Conservation (phyloP, 1,284 basidiomycete species). For the Sanguinoderma infundibulare region DNA sequence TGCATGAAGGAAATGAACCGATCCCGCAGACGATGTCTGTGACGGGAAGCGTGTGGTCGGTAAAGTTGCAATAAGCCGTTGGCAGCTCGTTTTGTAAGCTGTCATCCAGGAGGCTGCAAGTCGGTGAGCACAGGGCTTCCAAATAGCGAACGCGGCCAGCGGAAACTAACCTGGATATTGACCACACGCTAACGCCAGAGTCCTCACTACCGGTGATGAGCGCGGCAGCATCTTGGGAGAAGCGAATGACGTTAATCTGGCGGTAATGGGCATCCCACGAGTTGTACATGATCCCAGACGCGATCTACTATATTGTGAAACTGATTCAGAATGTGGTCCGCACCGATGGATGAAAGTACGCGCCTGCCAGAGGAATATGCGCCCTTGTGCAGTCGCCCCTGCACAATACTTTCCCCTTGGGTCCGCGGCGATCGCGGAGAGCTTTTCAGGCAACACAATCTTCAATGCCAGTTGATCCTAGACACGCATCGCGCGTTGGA, state of each 20-base stretch:
- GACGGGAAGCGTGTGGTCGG: conserved; percentile 92
- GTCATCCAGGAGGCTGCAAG: conserved; percentile 68
- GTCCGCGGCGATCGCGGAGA: conserved; percentile 82
- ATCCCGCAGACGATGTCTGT: conserved; percentile 82
- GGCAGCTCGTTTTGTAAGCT: conserved; percentile 71
- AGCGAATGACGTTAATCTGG: conserved; percentile 80
- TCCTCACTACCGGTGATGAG: conserved; percentile 91
- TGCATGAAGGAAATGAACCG: conserved; percentile 78
- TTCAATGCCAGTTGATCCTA: conserved; percentile 86
- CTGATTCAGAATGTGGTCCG: conserved; percentile 18
- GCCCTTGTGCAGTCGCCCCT: conserved; percentile 86
- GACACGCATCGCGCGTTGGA: background rate
- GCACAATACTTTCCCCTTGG: conserved; percentile 79
- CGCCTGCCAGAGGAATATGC: conserved; percentile 96
- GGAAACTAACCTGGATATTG: conserved; percentile 73
- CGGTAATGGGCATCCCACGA: conserved; percentile 97
- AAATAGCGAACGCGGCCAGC: background rate
- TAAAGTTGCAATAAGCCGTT: conserved; percentile 79
- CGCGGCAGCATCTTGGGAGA: conserved; percentile 81
- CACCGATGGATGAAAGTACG: conserved; percentile 32
- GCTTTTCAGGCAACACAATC: conserved; percentile 88
- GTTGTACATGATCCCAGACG: conserved; percentile 88
- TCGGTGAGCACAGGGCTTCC: background rate
- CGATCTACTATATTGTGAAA: conserved; percentile 58
- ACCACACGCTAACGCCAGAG: conserved; percentile 88